These are phyloP conservation scores for Lantana camara DNA, from an alignment of 257 asterid genomes.

Conservation along the genomic window DNA sequence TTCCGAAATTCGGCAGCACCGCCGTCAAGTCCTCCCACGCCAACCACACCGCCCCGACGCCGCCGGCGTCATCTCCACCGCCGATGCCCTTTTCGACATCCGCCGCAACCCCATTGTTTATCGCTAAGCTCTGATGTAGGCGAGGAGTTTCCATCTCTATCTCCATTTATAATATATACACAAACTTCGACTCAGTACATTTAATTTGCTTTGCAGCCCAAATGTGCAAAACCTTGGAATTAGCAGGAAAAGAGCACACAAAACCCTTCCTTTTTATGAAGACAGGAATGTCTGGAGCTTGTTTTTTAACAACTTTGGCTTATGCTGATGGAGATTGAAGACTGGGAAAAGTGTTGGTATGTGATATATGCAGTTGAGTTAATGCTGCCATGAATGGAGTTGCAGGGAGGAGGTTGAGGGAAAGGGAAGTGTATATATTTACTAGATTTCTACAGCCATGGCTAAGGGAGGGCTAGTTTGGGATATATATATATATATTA, in stretches of 20 bases:
- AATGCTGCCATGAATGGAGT: constrained; percentile 39
- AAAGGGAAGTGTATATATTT: constrained; percentile 24
- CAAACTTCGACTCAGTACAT: neutral
- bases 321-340: neutral
- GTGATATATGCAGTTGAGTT: constrained; percentile 14
- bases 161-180: constrained; percentile 39
- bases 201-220: neutral
- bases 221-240: no score
- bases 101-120: neutral
- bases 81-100: constrained; percentile 35
- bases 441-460: neutral
- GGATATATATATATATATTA: no score
- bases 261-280: neutral
- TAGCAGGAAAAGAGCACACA: neutral
- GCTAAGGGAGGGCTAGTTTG: neutral
- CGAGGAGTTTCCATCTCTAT: constrained; percentile 35
- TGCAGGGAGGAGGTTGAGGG: constrained; percentile 41
- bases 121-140: neutral
- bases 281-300: neutral
- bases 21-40: constrained; percentile 81
- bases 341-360: neutral
- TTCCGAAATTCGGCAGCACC: constrained; percentile 67
- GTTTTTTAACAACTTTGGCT: neutral
- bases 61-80: constrained; percentile 32
- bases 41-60: constrained; percentile 35